Evolutionary conservation across 129 eudicot species (phyloP), one percentile per base, ranked within the genome.

Genomic region (Solidago caesia): DNA sequence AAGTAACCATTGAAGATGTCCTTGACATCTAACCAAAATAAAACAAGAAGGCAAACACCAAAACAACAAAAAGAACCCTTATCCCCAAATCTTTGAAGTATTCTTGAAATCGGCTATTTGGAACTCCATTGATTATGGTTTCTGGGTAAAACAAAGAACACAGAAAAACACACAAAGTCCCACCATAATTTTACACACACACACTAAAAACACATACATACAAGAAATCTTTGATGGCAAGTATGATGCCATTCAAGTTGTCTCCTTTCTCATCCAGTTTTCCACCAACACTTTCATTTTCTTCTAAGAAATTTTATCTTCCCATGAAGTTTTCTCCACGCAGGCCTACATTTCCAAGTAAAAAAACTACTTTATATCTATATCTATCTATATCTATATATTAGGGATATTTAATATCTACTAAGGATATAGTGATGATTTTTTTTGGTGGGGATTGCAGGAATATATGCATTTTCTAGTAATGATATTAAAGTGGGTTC

Each of bases 401-500:
- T 78, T 78, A 59, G 67, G 82, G 77, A 4, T 70, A 5, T 4
- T 61, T 15, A 0, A 25, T 45, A 15, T 45, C 15, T 4, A 70
- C 7, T 15, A 14, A 21, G 25, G 12, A 11, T 62, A 29, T 8
- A 62, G 27, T 58, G 12, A 43, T 25, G 67, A 63, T 5, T 39
- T 64, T 13, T 39, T 10, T 70, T 21, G 21, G 21, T 21, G 48
- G 44, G 8, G 51, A 8, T 78, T 63, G 77, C 80, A 87, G 95
- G 74, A 75, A 88, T 91, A 11, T 88, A 74, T 80, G 97, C 95
- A 4, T 75, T 80, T 56, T 79, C 88, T 56, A 88, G 97, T 70
- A 91, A 91, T 77, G 95, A 91, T 70, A 91, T 91, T 0, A 91
- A 88, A 81, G 97, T 91, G 60, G 97, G 97, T 59, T 79, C 86